Base-by-base conservation (phyloP, 2,329 filamentous ascomycete species). In the Epichloe elymi region DNA sequence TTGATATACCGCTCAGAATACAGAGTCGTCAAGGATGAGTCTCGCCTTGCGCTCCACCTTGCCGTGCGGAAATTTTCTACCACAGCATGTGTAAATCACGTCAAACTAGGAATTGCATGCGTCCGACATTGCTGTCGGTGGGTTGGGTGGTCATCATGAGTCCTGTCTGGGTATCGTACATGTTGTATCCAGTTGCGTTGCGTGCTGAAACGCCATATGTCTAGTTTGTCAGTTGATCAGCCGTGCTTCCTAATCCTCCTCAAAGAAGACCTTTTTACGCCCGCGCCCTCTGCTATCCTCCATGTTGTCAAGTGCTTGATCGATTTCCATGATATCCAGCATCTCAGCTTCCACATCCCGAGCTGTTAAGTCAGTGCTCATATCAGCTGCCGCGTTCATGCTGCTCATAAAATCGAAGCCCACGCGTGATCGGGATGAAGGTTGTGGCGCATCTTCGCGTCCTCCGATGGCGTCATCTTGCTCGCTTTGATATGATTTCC, bases 41-140 rank as follows among this genome's bases (percentile, higher is more conserved):
- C 80, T 83, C 79, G 78, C 80, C 80, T 84, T 84, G 80, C 78
- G 79, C 80, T 84, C 80, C 80, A 84, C 80, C 80, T 79, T 75
- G 79, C 79, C 79, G 78, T 80, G 80, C 80, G 80, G 78, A 78
- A 20, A 39, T 0, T 5, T 38, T 12, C 17, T 48, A 15, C 6
- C 26, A 50, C 30, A 36, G 19, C 41, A 33, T 48, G 20, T 17
- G 26, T 41, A 23, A n/a, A 41, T 43, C 39, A 49, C 48, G 40
- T 41, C 15, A 44, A 30, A 20, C 4, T 30, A 6, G 42, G 15
- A n/a, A 33, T 10, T 35, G 23, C 6, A 33, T 2, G 10, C 30
- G 33, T 17, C n/a, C 26, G 11, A 45, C 30, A 36, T 45, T 30
- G 35, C 20, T 42, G 40, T 42, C 40, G 12, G 19, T 5, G 20